Percentiles rank a stretch among this genome's conserved stretches.
Evolutionary conservation across 164 flowering plant species (phyloP).

Genomic region (Umbellularia californica): DNA sequence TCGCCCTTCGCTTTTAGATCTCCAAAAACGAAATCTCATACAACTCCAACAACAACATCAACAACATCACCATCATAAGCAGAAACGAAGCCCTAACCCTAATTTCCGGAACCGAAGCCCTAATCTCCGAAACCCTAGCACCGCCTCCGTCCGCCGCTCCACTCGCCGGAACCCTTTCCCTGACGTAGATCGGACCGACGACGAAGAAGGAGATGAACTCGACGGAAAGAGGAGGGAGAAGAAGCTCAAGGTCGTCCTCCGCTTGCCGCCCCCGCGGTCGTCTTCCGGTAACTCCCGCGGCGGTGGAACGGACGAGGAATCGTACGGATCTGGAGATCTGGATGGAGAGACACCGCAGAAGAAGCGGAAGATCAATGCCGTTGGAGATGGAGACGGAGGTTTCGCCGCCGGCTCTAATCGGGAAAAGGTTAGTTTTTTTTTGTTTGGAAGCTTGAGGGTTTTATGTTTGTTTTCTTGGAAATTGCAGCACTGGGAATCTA

Average conservation of each 20-base stretch:
- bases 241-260: conserved; percentile 47
- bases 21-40: conserved; percentile 48
- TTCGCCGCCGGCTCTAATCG: neutral
- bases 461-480: neutral
- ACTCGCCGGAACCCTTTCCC: conserved; percentile 32
- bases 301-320: conserved; percentile 17
- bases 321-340: conserved; percentile 5
- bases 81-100: conserved; percentile 22
- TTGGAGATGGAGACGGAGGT: conserved; percentile 8
- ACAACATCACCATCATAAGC: conserved; percentile 13
- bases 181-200: conserved; percentile 16
- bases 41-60: conserved; percentile 25
- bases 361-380: conserved; percentile 56
- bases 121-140: conserved; percentile 12
- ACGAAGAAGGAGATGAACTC: conserved; percentile 9
- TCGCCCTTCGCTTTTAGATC: conserved; percentile 70
- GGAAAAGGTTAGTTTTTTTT: conserved; percentile 25
- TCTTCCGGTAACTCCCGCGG: neutral
- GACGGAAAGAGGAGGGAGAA: conserved; percentile 39
- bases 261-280: conserved; percentile 21
- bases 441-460: neutral
- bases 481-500: neutral
- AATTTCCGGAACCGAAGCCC: conserved; percentile 15
- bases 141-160: conserved; percentile 32
- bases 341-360: conserved; percentile 17